phyloP scores from a whole-genome alignment of 1,284 basidiomycete genomes.

The Boletus semigastroideus region DNA sequence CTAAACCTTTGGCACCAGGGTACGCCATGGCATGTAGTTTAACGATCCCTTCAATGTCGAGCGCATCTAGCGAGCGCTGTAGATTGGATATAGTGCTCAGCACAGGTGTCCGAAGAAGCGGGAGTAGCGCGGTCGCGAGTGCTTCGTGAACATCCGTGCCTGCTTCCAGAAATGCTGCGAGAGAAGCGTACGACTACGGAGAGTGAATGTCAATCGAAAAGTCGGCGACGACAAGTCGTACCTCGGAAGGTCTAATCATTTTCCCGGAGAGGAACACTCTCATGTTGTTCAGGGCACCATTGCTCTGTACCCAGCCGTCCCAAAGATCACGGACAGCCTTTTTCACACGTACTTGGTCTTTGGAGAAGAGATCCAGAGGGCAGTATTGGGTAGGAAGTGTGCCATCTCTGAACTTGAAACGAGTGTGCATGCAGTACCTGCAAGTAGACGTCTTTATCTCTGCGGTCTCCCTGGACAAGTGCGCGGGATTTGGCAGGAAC shows the following conservation, averaged over 20 bases:
- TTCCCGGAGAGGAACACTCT: conserved; percentile 72
- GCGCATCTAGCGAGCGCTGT: conserved; percentile 76
- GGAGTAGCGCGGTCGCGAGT: conserved; percentile 49
- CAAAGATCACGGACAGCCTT: conserved; percentile 74
- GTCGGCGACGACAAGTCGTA: conserved; percentile 34
- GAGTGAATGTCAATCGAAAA: background rate
- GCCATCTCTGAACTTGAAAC: conserved; percentile 44
- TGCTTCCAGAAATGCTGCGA: conserved; percentile 19
- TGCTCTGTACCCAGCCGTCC: conserved; percentile 63
- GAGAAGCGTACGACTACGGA: conserved; percentile 10
- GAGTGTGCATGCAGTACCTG: conserved; percentile 87
- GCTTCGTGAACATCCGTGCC: conserved; percentile 34
- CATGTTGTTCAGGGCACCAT: conserved; percentile 76
- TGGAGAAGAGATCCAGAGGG: conserved; percentile 85
- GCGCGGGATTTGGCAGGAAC: conserved; percentile 67
- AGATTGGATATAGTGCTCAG: conserved; percentile 60
- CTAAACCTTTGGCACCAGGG: conserved; percentile 11
- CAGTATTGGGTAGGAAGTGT: conserved; percentile 63
- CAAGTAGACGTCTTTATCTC: conserved; percentile 70
- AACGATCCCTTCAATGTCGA: conserved; percentile 79
- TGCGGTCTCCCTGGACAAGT: conserved; percentile 59
- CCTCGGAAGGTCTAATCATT: conserved; percentile 58
- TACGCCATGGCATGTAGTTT: conserved; percentile 19
- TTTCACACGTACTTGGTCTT: conserved; percentile 52
- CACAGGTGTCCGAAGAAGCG: conserved; percentile 51